Percentiles rank a stretch among this genome's conserved stretches.
Conservation (phyloP, 495 filamentous ascomycete genomes). For the Hypoxylon cercidicola region DNA sequence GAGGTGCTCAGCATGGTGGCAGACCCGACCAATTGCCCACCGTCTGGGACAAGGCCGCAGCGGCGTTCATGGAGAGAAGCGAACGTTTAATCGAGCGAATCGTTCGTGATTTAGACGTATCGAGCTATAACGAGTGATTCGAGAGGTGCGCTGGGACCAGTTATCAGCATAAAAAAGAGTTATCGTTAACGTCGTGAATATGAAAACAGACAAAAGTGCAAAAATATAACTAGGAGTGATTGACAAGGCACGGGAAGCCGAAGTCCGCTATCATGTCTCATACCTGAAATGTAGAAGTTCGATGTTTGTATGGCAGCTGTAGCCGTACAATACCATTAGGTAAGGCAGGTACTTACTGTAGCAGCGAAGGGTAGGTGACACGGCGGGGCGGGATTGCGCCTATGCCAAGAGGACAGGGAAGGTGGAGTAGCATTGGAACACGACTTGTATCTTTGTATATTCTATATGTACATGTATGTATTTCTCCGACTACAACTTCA, state of each 20-base stretch:
- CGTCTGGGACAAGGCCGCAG: slow-evolving; percentile 37
- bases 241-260: slow-evolving; percentile 7
- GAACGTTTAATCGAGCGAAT: slow-evolving; percentile 12
- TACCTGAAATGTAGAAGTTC: slow-evolving; percentile 18
- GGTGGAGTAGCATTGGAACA: slow-evolving; percentile 8
- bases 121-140: slow-evolving; percentile 19
- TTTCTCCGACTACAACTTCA: not conserved
- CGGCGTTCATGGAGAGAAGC: slow-evolving; percentile 37
- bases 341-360: not conserved
- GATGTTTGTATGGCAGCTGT: slow-evolving; percentile 10
- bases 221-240: slow-evolving; percentile 16
- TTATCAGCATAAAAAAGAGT: slow-evolving; percentile 7
- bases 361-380: slow-evolving; percentile 20
- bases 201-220: slow-evolving; percentile 15
- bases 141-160: not conserved
- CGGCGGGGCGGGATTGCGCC: slow-evolving; percentile 21
- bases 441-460: not conserved
- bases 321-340: slow-evolving; percentile 1
- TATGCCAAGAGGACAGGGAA: slow-evolving; percentile 16
- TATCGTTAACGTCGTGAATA: not conserved
- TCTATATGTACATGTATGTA: not conserved
- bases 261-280: slow-evolving; percentile 26
- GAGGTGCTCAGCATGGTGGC: slow-evolving; percentile 70
- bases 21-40: slow-evolving; percentile 66
- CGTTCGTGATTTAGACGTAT: slow-evolving; percentile 13